A percentile compares a stretch with the other conserved stretches of the same genome.
Evolutionary conservation across 2,329 filamentous ascomycete species (phyloP).

Genomic region (Metarhizium rileyi): DNA sequence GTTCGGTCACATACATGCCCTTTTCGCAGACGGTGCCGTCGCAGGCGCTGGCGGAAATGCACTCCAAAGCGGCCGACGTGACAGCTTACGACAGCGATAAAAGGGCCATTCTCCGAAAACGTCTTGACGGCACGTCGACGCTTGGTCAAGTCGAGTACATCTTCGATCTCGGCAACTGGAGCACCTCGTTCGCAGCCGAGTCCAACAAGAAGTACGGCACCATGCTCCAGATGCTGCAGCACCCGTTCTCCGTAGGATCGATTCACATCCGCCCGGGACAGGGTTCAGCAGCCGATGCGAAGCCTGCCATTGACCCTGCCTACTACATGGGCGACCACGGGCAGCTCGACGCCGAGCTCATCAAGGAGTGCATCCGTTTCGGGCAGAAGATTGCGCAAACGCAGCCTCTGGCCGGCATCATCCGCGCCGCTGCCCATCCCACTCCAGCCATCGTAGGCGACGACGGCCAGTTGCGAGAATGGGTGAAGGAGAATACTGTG

Average conservation of each 20-base stretch:
- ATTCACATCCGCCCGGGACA: constrained; percentile 30
- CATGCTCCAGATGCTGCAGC: constrained; percentile 40
- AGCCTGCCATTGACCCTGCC: constrained; percentile 29
- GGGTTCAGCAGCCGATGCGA: constrained; percentile 13
- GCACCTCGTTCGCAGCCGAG: constrained; percentile 22
- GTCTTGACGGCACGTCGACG: constrained; percentile 20
- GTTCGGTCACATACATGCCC: constrained; percentile 33
- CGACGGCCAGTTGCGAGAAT: constrained; percentile 12
- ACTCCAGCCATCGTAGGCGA: constrained; percentile 11
- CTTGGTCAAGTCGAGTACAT: constrained; percentile 39
- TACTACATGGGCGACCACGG: constrained; percentile 32
- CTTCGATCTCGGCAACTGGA: constrained; percentile 39
- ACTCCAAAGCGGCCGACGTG: constrained; percentile 12
- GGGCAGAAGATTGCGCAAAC: constrained; percentile 28
- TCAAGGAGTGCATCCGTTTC: constrained; percentile 31
- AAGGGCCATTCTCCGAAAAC: constrained; percentile 19
- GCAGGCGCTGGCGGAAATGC: constrained; percentile 13
- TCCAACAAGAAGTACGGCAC: constrained; percentile 35
- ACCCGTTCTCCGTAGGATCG: constrained; percentile 38
- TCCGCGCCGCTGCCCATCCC: constrained; percentile 21
- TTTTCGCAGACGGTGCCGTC: constrained; percentile 22
- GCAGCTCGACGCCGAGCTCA: constrained; percentile 30
- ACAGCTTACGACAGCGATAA: constrained; percentile 15
- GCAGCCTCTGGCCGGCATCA: constrained; percentile 25
- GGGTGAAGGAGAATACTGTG: constrained; percentile 20